Conservation (phyloP, 2,329 filamentous ascomycete genomes). For the Dothideomycetes sp. region DNA sequence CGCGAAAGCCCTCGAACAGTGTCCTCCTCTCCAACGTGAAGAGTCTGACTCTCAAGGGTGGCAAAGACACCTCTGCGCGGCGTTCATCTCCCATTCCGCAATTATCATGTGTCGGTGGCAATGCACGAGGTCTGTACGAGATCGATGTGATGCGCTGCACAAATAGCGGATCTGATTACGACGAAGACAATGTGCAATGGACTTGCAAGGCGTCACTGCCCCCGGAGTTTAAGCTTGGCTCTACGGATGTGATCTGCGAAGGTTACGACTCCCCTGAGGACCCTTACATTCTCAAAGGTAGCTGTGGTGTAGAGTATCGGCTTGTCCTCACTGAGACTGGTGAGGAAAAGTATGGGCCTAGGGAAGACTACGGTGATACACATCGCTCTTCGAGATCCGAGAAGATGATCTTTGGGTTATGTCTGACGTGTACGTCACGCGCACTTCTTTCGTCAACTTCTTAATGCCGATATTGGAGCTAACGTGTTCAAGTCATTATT, state of each 20-base stretch:
- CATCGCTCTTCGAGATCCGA: conserved; percentile 3
- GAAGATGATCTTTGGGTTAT: conserved; percentile 43
- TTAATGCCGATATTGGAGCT: background rate
- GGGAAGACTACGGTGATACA: conserved; percentile 6
- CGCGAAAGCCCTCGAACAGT: conserved; percentile 29
- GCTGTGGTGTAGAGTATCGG: conserved; percentile 85
- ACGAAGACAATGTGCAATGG: conserved; percentile 77
- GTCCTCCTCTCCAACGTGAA: conserved; percentile 58
- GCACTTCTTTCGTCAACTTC: too few species aligned
- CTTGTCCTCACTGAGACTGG: conserved; percentile 68
- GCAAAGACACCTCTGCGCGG: conserved; percentile 59
- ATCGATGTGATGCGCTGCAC: conserved; percentile 80
- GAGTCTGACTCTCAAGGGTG: conserved; percentile 63
- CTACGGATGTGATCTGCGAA: conserved; percentile 86
- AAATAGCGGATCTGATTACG: conserved; percentile 74
- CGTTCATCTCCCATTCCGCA: conserved; percentile 63
- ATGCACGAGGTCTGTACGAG: conserved; percentile 50
- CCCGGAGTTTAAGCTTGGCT: conserved; percentile 60
- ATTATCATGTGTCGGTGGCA: conserved; percentile 62
- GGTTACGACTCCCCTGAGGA: conserved; percentile 71
- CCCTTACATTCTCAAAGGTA: conserved; percentile 78
- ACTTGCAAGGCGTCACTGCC: conserved; percentile 62
- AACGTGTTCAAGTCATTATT: conserved; percentile 13
- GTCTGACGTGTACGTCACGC: conserved; percentile 47
- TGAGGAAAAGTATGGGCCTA: conserved; percentile 56